A percentile compares a stretch with the other conserved stretches of the same genome.
These are phyloP conservation scores for Pichia gijzeniarum DNA, from an alignment of 805 yeast species.

Conservation along the genomic window DNA sequence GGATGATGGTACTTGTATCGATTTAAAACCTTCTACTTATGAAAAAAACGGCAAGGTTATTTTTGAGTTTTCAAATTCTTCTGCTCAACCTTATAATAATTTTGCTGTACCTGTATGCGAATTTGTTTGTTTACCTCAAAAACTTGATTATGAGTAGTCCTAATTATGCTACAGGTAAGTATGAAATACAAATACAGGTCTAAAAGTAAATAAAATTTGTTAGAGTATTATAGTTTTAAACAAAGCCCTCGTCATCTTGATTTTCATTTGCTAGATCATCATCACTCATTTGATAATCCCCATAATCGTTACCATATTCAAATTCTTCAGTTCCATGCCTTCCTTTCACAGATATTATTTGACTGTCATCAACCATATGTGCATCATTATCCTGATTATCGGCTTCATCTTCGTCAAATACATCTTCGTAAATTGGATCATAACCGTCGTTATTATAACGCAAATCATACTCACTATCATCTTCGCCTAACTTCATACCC, in stretches of 20 bases:
- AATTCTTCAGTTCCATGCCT: constrained; percentile 29
- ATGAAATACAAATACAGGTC: no score
- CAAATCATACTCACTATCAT: constrained; percentile 33
- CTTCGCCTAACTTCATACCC: constrained; percentile 24
- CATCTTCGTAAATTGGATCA: constrained; percentile 28
- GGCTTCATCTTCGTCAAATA: constrained; percentile 33
- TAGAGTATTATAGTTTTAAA: constrained; percentile 1
- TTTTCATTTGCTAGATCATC: constrained; percentile 24
- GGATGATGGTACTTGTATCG: constrained; percentile 76
- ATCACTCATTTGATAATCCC: constrained; percentile 33
- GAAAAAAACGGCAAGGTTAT: constrained; percentile 45
- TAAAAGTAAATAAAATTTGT: background rate
- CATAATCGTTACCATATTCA: constrained; percentile 42
- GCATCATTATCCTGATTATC: constrained; percentile 2
- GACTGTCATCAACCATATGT: constrained; percentile 31
- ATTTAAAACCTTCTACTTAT: constrained; percentile 44
- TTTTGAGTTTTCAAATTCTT: constrained; percentile 82
- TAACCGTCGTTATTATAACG: constrained; percentile 24
- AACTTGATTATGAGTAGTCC: background rate
- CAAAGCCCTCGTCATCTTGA: constrained; percentile 21
- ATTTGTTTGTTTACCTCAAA: constrained; percentile 25
- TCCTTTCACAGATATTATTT: constrained; percentile 28
- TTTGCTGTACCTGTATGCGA: constrained; percentile 90
- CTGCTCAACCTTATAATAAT: constrained; percentile 81
- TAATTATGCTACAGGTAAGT: no score